Evolutionary conservation across 2,329 filamentous ascomycete genomes (phyloP).

Genomic region (Exophiala lecanii-corni): DNA sequence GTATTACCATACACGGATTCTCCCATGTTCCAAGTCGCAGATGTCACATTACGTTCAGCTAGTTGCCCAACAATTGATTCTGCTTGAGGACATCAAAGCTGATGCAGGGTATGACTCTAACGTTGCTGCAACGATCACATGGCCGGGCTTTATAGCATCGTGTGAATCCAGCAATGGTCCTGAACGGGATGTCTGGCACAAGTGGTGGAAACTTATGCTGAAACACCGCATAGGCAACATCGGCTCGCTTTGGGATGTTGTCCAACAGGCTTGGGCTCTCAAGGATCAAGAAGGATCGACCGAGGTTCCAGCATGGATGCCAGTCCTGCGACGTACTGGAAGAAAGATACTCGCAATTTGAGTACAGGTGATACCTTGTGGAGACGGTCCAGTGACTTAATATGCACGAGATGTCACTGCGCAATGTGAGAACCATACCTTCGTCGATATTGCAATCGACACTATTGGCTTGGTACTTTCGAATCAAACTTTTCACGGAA

Average conservation of each 20-base stretch:
- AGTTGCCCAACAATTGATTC: constrained; percentile 18
- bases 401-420: no score
- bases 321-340: constrained; percentile 19
- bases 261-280: constrained; percentile 23
- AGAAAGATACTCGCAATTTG: constrained; percentile 22
- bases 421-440: no score
- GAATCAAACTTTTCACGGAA: no score
- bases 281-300: constrained; percentile 15
- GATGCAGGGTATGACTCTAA: constrained; percentile 13
- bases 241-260: constrained; percentile 21
- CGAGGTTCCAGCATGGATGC: constrained; percentile 19
- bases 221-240: constrained; percentile 26
- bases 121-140: constrained; percentile 24
- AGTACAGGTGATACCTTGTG: constrained; percentile 6
- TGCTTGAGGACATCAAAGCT: constrained; percentile 22
- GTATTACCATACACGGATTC: constrained; percentile 21
- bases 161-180: constrained; percentile 19
- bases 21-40: constrained; percentile 8
- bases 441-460: no score
- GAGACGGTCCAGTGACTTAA: no score
- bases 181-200: constrained; percentile 18
- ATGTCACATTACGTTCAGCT: constrained; percentile 6
- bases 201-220: constrained; percentile 24
- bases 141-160: constrained; percentile 26
- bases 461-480: no score